These are phyloP conservation scores for Dactylella cylindrospora DNA, from an alignment of 2,329 filamentous ascomycete genomes.

Conservation along the genomic window DNA sequence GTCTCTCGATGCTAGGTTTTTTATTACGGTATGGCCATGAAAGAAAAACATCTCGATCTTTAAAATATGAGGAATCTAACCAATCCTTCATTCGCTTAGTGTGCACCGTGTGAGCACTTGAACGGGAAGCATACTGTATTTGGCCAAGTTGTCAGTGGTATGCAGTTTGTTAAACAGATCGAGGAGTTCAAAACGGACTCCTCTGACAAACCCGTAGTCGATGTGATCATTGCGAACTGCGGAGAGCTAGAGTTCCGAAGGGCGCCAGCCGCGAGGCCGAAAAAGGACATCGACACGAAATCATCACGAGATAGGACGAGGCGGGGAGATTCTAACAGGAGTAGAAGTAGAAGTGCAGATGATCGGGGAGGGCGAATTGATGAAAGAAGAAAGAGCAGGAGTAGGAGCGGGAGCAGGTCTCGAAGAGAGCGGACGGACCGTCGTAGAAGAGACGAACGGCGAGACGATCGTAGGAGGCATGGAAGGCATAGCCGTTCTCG, in stretches of 20 bases:
- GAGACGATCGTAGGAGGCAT: constrained; percentile 12
- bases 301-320: constrained; percentile 41
- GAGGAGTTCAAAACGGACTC: constrained; percentile 60
- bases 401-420: constrained; percentile 6
- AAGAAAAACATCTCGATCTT: too few relatives aligned
- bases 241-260: constrained; percentile 44
- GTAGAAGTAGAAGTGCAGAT: constrained; percentile 34
- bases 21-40: constrained; percentile 51
- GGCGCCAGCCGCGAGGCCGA: constrained; percentile 10
- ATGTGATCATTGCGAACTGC: constrained; percentile 46
- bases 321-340: constrained; percentile 43
- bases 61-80: too few relatives aligned
- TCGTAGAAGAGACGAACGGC: constrained; percentile 8
- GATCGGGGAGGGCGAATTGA: constrained; percentile 4
- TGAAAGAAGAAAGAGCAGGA: constrained; percentile 3
- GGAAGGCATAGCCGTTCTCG: constrained; percentile 32
- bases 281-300: background rate
- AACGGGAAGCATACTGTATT: constrained; percentile 60
- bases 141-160: constrained; percentile 68
- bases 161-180: constrained; percentile 66
- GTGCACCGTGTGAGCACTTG: constrained; percentile 44
- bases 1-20: constrained; percentile 19
- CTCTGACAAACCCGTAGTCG: constrained; percentile 50
- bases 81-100: too few relatives aligned
- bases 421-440: constrained; percentile 8